phyloP scores from a whole-genome alignment of 495 filamentous ascomycete genomes.

The Penicillium maclennaniae region DNA sequence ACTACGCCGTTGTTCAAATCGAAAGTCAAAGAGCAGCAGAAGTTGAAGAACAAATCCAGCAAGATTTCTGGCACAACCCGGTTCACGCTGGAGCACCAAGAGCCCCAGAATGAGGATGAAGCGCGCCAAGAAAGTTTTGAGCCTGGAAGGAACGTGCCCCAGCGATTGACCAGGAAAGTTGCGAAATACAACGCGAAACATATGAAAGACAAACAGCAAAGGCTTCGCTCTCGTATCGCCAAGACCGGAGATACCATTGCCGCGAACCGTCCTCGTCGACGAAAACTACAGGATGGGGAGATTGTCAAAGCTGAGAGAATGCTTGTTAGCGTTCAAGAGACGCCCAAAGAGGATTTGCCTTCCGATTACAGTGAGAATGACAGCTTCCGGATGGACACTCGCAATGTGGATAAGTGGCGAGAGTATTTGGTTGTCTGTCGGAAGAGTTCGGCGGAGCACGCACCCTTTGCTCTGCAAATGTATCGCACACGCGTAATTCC shows the following conservation, averaged over 20 bases:
- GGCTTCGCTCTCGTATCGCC: slow-evolving; percentile 31
- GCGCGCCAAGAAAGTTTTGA: not conserved
- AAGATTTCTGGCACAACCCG: slow-evolving; percentile 14
- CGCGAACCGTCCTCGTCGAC: slow-evolving; percentile 36
- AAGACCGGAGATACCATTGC: slow-evolving; percentile 39
- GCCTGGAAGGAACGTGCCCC: slow-evolving; percentile 11
- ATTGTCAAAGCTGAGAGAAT: slow-evolving; percentile 73
- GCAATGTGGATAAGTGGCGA: slow-evolving; percentile 63
- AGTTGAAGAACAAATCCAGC: slow-evolving; percentile 22
- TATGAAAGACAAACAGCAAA: slow-evolving; percentile 39
- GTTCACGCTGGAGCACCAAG: slow-evolving; percentile 29
- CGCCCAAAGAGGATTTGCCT: slow-evolving; percentile 48
- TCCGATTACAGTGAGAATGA: slow-evolving; percentile 66
- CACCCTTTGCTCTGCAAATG: slow-evolving; percentile 58
- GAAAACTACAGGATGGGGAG: slow-evolving; percentile 53
- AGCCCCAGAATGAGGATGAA: slow-evolving; percentile 32
- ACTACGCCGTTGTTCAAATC: slow-evolving; percentile 32
- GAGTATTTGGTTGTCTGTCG: slow-evolving; percentile 71
- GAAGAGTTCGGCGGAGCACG: slow-evolving; percentile 49
- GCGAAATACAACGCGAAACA: slow-evolving; percentile 45
- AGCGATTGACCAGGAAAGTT: slow-evolving; percentile 25
- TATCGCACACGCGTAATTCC: slow-evolving; percentile 70
- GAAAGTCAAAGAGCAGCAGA: slow-evolving; percentile 26
- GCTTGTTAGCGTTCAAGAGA: slow-evolving; percentile 64
- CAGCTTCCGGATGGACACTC: slow-evolving; percentile 57